Conservation (phyloP, 768 basidiomycete species). For the Termitomyces heimii region DNA sequence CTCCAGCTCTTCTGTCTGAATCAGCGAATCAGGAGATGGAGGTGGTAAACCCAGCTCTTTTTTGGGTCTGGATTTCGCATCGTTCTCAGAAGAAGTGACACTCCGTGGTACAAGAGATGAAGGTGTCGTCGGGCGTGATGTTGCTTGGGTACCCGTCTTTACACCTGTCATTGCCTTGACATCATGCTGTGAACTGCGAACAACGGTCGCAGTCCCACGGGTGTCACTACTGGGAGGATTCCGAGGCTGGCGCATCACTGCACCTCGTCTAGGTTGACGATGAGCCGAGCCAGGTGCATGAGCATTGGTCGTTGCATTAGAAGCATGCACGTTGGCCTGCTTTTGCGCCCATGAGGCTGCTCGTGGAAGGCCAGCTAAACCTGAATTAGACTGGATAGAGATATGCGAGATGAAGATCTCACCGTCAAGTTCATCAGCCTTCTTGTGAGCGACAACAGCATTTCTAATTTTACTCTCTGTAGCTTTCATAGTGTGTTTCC, state of each 20-base stretch:
- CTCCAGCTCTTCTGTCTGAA: conserved; percentile 41
- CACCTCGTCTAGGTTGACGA: conserved; percentile 38
- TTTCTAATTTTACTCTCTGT: conserved; percentile 64
- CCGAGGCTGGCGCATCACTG: conserved; percentile 42
- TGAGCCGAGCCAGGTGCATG: conserved; percentile 16
- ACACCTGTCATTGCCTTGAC: conserved; percentile 26
- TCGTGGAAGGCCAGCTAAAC: conserved; percentile 53
- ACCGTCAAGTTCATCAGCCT: conserved; percentile 57
- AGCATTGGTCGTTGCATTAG: conserved; percentile 14
- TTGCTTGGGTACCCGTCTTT: conserved; percentile 43
- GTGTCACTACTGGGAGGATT: conserved; percentile 25
- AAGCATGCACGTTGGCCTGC: conserved; percentile 18
- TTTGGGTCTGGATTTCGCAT: conserved; percentile 32
- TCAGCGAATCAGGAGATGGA: conserved; percentile 42
- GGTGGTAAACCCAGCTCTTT: conserved; percentile 25
- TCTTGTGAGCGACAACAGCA: conserved; percentile 46
- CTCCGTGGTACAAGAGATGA: conserved; percentile 28
- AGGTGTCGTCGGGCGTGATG: conserved; percentile 58
- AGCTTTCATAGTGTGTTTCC: conserved; percentile 91
- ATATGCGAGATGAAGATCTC: conserved; percentile 9
- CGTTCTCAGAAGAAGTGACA: conserved; percentile 36
- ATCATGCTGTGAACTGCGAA: conserved; percentile 33
- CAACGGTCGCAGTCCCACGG: conserved; percentile 21
- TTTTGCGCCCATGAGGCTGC: conserved; percentile 60
- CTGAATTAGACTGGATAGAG: conserved; percentile 8